These are phyloP conservation scores for Oxytropis ochrocephala DNA, from an alignment of 306 rosid species.

Conservation along the genomic window DNA sequence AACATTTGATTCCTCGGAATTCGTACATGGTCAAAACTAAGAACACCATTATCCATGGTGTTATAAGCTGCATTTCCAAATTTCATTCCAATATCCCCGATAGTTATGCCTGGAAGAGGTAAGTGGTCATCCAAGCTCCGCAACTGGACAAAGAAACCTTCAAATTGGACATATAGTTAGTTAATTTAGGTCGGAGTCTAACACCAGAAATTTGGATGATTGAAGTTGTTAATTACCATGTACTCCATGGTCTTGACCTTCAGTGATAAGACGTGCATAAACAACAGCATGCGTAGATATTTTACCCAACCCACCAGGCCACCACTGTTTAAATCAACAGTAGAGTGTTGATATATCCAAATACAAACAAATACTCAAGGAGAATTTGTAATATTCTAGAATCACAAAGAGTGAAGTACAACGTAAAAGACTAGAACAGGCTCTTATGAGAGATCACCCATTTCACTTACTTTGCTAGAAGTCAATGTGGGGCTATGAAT, in stretches of 20 bases:
- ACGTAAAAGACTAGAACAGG: neutral
- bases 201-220: neutral
- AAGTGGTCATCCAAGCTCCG: conserved; percentile 92
- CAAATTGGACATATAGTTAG: conserved; percentile 18
- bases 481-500: conserved; percentile 90
- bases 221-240: conserved; percentile 50
- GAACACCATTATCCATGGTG: conserved; percentile 89
- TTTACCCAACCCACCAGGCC: conserved; percentile 99
- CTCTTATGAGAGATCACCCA: neutral
- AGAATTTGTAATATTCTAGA: conserved; percentile 1
- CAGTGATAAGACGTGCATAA: conserved; percentile 78
- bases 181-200: neutral
- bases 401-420: neutral
- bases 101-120: conserved; percentile 78
- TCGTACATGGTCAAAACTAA: conserved; percentile 71
- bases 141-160: conserved; percentile 91
- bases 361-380: neutral
- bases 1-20: conserved; percentile 93
- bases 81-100: conserved; percentile 94
- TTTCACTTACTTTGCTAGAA: conserved; percentile 80
- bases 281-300: conserved; percentile 75
- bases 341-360: conserved; percentile 19
- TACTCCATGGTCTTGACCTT: conserved; percentile 73
- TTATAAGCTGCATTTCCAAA: conserved; percentile 91
- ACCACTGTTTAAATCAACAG: conserved; percentile 62